Conservation (phyloP, 345 rosid genomes). For the Syzygium aromaticum region DNA sequence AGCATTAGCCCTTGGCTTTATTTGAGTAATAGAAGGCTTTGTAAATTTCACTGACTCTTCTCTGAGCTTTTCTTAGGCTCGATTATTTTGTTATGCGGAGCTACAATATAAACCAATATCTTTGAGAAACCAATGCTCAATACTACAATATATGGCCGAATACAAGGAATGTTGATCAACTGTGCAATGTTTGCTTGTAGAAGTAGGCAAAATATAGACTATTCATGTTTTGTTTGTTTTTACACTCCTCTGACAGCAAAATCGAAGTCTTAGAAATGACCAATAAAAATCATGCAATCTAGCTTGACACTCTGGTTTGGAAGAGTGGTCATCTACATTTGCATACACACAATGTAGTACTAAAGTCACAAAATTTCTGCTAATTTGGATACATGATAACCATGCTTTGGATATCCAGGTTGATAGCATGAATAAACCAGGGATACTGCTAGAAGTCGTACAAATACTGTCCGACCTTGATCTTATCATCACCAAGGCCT, state of each 20-base stretch:
- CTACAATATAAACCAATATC: neutral
- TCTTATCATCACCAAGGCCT: constrained; percentile 86
- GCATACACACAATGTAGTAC: neutral
- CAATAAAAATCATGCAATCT: neutral
- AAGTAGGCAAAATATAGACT: neutral
- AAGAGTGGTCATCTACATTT: neutral
- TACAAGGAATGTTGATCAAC: neutral
- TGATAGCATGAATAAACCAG: constrained; percentile 91
- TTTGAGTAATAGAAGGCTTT: neutral
- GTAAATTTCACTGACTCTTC: neutral
- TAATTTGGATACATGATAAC: neutral
- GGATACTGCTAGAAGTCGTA: constrained; percentile 90
- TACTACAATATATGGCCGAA: neutral
- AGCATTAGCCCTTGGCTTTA: neutral
- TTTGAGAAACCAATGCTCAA: neutral
- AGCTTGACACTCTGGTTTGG: neutral
- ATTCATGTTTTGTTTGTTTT: neutral
- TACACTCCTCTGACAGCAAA: neutral
- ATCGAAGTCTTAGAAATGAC: neutral
- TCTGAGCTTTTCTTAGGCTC: neutral
- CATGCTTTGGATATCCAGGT: constrained; percentile 29
- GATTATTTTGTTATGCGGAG: neutral
- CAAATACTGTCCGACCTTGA: constrained; percentile 83
- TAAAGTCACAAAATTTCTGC: neutral
- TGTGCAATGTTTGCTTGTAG: neutral